Base-by-base conservation (phyloP, 129 eudicot species). In the Lactuca sativa region DNA sequence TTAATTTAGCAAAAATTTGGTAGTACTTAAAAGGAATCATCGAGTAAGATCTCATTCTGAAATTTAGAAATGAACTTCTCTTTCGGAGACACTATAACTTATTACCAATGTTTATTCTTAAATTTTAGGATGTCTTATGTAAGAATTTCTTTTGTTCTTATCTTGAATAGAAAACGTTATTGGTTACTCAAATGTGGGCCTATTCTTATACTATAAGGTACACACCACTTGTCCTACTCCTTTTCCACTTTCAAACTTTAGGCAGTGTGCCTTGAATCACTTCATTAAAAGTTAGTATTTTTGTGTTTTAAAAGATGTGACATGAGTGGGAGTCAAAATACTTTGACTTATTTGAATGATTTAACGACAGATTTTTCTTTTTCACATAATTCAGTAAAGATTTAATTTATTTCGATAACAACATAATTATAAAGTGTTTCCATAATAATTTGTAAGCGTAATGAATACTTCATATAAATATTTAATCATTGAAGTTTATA, bases 111-210 rank as follows among this genome's bases (percentile, higher is more conserved):
- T 25, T 25, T 25, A 25, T 25, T 25, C 30, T 25, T 25, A 25
- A 25, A 25, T 25, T 25, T 25, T 25, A 25, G 30, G 30, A 25
- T 25, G 30, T 25, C 30, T 25, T 0, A 25, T 25, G 30, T 1
- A 25, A 25, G 30, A 25, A 25, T 25, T 25, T 25, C 30, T 25
- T 25, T 53, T 53, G 60, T 34, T 18, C 52, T 68, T 53, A 34
- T 67, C 51, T 68, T 14, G 3, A 68, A n/a, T 34, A 68, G 51
- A 36, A 49, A 68, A 54, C 54, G 51, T 25, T 36, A 52, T 52
- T 54, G 17, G 62, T 67, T 17, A 53, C 14, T 67, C 18, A 15
- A 55, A 41, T 18, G 68, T 63, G 68, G 68, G 67, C 67, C 68
- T 41, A 5, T 63, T 41, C 40, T 38, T 18, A 25, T 0, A 25